These are phyloP conservation scores for Rostrohypoxylon terebratum DNA, from an alignment of 495 filamentous ascomycete genomes.

Conservation along the genomic window DNA sequence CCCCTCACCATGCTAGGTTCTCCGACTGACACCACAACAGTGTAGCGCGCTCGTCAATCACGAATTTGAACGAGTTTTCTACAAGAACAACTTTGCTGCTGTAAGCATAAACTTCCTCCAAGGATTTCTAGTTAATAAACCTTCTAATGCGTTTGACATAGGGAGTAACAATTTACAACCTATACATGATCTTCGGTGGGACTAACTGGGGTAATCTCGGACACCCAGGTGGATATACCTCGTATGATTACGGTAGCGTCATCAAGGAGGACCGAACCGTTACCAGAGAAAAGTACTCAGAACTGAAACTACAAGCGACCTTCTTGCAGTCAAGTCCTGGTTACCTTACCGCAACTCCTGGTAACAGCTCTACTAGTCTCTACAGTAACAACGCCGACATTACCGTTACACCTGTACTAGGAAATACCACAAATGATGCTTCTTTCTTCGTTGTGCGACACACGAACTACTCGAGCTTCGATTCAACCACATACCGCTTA, in stretches of 20 bases:
- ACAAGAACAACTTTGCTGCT: slow-evolving; percentile 80
- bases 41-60: slow-evolving; percentile 73
- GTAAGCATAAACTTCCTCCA: slow-evolving; percentile 59
- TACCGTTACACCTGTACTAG: slow-evolving; percentile 68
- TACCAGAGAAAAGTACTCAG: slow-evolving; percentile 79
- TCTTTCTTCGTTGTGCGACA: slow-evolving; percentile 77
- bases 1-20: not conserved
- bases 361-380: slow-evolving; percentile 47
- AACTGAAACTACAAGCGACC: slow-evolving; percentile 78
- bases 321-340: slow-evolving; percentile 76
- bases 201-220: slow-evolving; percentile 90
- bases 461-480: slow-evolving; percentile 66
- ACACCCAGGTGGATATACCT: slow-evolving; percentile 77
- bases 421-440: slow-evolving; percentile 56
- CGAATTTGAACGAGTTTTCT: slow-evolving; percentile 81
- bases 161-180: slow-evolving; percentile 52
- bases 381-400: slow-evolving; percentile 65
- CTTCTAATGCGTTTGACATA: slow-evolving; percentile 30
- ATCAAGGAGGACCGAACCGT: slow-evolving; percentile 75
- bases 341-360: slow-evolving; percentile 69
- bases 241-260: slow-evolving; percentile 76
- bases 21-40: slow-evolving; percentile 19
- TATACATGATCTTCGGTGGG: slow-evolving; percentile 71
- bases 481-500: slow-evolving; percentile 70
- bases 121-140: not conserved